Conservation (phyloP, 1,284 basidiomycete genomes). For the Fomitopsis betulina region DNA sequence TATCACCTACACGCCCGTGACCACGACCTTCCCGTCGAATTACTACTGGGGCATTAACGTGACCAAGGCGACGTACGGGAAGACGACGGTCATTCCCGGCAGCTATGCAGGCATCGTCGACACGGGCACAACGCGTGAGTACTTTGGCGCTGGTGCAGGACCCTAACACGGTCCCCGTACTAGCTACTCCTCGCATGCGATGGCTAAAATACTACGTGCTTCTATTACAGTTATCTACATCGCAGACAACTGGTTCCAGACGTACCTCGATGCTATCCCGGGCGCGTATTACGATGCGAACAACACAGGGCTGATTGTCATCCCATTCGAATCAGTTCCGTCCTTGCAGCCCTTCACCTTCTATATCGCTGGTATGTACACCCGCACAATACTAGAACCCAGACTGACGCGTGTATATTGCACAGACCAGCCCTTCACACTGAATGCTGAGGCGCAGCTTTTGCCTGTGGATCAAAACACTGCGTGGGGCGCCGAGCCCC, state of each 20-base stretch:
- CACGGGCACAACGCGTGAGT: slow-evolving; percentile 45
- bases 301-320: slow-evolving; percentile 8
- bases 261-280: slow-evolving; percentile 35
- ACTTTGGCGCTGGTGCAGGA: slow-evolving; percentile 4
- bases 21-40: slow-evolving; percentile 21
- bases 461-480: slow-evolving; percentile 36
- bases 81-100: slow-evolving; percentile 29
- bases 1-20: slow-evolving; percentile 12
- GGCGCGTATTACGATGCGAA: slow-evolving; percentile 4
- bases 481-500: slow-evolving; percentile 32
- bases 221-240: slow-evolving; percentile 16
- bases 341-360: slow-evolving; percentile 33
- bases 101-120: slow-evolving; percentile 49
- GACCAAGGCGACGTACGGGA: slow-evolving; percentile 29
- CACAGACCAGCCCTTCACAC: slow-evolving; percentile 25
- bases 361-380: slow-evolving; percentile 22
- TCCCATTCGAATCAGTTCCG: not conserved
- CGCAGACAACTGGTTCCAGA: slow-evolving; percentile 43
- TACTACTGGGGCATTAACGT: slow-evolving; percentile 35
- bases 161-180: not conserved
- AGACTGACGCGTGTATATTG: not conserved
- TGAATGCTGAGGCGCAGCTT: slow-evolving; percentile 39
- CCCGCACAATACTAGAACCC: no score
- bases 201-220: not conserved
- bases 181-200: not conserved